phyloP scores from a whole-genome alignment of 2,329 filamentous ascomycete genomes.

The Dactylonectria estremocensis region DNA sequence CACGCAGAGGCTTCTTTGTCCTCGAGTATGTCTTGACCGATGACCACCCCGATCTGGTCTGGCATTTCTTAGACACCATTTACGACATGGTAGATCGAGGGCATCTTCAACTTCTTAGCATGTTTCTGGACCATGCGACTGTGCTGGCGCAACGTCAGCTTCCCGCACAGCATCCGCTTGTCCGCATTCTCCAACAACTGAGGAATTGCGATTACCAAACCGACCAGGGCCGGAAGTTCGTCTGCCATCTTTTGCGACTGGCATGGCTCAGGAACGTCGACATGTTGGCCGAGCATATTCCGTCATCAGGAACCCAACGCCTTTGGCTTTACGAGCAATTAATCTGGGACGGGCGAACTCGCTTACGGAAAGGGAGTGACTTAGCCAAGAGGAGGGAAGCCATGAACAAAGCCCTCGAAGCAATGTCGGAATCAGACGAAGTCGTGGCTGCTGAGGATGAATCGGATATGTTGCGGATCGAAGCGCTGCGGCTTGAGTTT shows the following conservation, averaged over 20 bases:
- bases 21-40: slow-evolving; percentile 56
- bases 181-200: slow-evolving; percentile 53
- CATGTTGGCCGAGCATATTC: slow-evolving; percentile 51
- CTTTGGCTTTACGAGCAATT: slow-evolving; percentile 58
- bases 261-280: slow-evolving; percentile 57
- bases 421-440: slow-evolving; percentile 39
- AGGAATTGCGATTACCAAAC: slow-evolving; percentile 51
- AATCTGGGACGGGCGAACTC: slow-evolving; percentile 57
- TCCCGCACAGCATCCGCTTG: slow-evolving; percentile 52
- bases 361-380: slow-evolving; percentile 52
- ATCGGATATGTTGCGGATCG: slow-evolving; percentile 50
- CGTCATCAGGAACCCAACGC: slow-evolving; percentile 47
- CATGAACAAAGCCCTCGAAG: slow-evolving; percentile 52
- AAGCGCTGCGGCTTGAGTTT: slow-evolving; percentile 55
- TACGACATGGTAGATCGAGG: slow-evolving; percentile 56
- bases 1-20: slow-evolving; percentile 54
- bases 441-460: slow-evolving; percentile 29
- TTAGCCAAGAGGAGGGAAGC: slow-evolving; percentile 46
- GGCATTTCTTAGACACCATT: slow-evolving; percentile 57
- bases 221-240: slow-evolving; percentile 49
- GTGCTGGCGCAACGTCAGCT: slow-evolving; percentile 49
- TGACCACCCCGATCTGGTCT: slow-evolving; percentile 56
- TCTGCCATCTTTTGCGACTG: slow-evolving; percentile 53
- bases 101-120: slow-evolving; percentile 52
- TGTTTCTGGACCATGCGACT: slow-evolving; percentile 54